Percentiles rank a stretch among this genome's conserved stretches.
Evolutionary conservation across 2,329 filamentous ascomycete species (phyloP).

Genomic region (Rhexocercosporidium sp.): DNA sequence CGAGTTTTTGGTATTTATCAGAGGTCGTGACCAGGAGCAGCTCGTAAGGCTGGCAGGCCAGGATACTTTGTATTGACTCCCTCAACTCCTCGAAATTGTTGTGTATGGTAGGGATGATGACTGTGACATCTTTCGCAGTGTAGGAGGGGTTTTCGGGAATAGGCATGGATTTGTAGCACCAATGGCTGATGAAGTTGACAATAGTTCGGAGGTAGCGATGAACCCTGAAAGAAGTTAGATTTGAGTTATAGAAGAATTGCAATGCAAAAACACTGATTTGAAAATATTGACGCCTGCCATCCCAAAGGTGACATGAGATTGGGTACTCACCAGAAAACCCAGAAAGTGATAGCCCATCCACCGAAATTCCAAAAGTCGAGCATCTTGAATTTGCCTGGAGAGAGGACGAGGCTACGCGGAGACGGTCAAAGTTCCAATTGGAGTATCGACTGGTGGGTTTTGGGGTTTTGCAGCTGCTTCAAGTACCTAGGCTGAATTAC

Average conservation of each 20-base stretch:
- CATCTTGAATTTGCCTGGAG: background rate
- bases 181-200: conserved; percentile 85
- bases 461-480: background rate
- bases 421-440: conserved; percentile 1
- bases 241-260: background rate
- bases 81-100: conserved; percentile 83
- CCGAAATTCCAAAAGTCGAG: background rate
- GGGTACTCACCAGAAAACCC: conserved; percentile 35
- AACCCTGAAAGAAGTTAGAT: conserved; percentile 57
- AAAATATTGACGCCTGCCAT: background rate
- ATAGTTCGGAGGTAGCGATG: conserved; percentile 87
- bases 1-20: conserved; percentile 73
- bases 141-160: conserved; percentile 77
- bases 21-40: conserved; percentile 88
- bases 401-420: background rate
- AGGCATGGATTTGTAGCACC: conserved; percentile 83
- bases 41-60: conserved; percentile 71
- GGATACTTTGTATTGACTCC: conserved; percentile 78
- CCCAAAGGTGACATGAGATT: background rate
- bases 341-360: conserved; percentile 26
- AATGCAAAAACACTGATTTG: background rate
- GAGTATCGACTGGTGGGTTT: background rate
- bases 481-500: conserved; percentile 14
- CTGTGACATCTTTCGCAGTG: conserved; percentile 80
- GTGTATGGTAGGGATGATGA: conserved; percentile 92